Evolutionary conservation across 495 filamentous ascomycete species (phyloP).

Genomic region (Tuber umbilicatum): DNA sequence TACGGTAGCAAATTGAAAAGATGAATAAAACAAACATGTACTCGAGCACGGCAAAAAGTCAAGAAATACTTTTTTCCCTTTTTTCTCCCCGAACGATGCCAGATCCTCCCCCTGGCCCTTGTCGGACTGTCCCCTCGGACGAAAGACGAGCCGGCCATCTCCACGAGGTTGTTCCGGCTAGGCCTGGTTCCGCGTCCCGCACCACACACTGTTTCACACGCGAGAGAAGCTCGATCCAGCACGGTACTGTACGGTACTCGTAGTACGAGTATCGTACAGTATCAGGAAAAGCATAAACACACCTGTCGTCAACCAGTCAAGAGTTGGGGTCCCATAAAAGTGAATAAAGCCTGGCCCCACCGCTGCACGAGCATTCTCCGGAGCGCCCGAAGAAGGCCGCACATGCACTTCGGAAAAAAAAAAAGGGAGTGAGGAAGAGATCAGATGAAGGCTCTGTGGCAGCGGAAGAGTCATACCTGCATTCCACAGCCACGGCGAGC

Average conservation of each 20-base stretch:
- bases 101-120: not conserved
- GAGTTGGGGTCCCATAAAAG: not conserved
- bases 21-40: not conserved
- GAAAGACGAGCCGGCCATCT: conserved; percentile 1
- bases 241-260: not conserved
- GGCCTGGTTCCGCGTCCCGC: not conserved
- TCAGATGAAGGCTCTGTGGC: not conserved
- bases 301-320: not conserved
- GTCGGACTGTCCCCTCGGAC: not conserved
- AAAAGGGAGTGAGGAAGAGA: not conserved
- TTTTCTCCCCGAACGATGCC: not conserved
- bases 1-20: not conserved
- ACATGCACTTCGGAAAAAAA: not conserved
- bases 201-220: not conserved
- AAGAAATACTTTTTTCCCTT: not conserved
- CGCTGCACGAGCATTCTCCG: not conserved
- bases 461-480: not conserved
- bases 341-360: not conserved
- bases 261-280: too few species aligned
- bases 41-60: not conserved
- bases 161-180: not conserved
- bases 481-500: not conserved
- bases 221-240: not conserved
- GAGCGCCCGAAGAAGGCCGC: not conserved
- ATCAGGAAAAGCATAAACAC: not conserved